phyloP scores from a whole-genome alignment of 345 rosid genomes.

The Litchi chinensis region DNA sequence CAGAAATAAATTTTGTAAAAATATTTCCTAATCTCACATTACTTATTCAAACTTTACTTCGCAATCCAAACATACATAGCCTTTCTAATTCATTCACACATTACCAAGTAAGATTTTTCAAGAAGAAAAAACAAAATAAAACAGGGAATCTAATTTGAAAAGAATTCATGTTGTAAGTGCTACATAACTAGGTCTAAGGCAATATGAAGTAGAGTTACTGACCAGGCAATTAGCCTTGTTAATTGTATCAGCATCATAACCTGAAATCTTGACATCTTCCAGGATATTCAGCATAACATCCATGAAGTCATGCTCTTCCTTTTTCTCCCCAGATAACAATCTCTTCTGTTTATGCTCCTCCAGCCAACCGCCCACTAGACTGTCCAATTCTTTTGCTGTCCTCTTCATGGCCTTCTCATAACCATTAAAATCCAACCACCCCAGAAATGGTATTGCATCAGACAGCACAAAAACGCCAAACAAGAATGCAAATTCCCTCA shows the following conservation, averaged over 20 bases:
- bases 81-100: too few relatives aligned
- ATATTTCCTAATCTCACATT: too few relatives aligned
- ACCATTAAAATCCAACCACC: constrained; percentile 30
- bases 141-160: too few relatives aligned
- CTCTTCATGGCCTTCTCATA: constrained; percentile 36
- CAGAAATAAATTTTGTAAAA: too few relatives aligned
- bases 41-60: too few relatives aligned
- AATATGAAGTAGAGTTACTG: neutral
- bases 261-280: constrained; percentile 14
- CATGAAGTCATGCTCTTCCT: constrained; percentile 22
- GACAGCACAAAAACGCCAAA: constrained; percentile 21
- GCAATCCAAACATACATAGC: too few relatives aligned
- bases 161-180: too few relatives aligned
- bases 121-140: too few relatives aligned
- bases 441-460: constrained; percentile 28
- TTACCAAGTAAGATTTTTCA: too few relatives aligned
- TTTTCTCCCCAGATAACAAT: neutral
- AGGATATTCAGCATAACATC: constrained; percentile 25
- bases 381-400: constrained; percentile 35
- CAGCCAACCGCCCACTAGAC: constrained; percentile 21
- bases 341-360: constrained; percentile 31
- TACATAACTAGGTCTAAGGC: too few relatives aligned
- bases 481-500: constrained; percentile 14
- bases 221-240: constrained; percentile 28
- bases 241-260: constrained; percentile 23